phyloP scores from a whole-genome alignment of 441 rosid species.

The Populus hybrid region DNA sequence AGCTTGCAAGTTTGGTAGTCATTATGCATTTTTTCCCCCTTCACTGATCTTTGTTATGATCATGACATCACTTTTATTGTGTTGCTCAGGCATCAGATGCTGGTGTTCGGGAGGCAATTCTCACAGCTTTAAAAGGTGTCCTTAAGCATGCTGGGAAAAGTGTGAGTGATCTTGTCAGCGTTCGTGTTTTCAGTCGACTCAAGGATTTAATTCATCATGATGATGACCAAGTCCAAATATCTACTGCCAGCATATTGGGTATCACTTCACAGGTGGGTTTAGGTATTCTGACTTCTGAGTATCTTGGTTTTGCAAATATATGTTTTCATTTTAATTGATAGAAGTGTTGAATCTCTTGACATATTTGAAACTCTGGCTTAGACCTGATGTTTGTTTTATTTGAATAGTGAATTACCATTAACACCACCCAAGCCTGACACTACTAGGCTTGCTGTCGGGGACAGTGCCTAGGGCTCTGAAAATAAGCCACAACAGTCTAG shows the following conservation, averaged over 20 bases:
- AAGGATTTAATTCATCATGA: conserved; percentile 72
- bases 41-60: conserved; percentile 7
- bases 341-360: not conserved
- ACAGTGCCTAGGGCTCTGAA: not conserved
- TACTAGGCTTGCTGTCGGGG: not conserved
- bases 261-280: conserved; percentile 70
- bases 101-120: conserved; percentile 87
- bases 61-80: not conserved
- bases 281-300: not conserved
- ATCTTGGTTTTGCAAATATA: conserved; percentile 4
- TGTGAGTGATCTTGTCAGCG: conserved; percentile 61
- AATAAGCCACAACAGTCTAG: too few relatives aligned
- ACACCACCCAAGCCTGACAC: not conserved
- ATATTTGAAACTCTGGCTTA: not conserved
- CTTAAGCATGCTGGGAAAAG: conserved; percentile 91
- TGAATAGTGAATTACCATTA: not conserved
- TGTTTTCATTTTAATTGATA: not conserved
- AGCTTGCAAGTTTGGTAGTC: conserved; percentile 71
- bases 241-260: conserved; percentile 83
- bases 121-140: conserved; percentile 91
- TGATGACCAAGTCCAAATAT: conserved; percentile 90
- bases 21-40: not conserved
- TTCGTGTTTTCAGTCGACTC: conserved; percentile 51
- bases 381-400: not conserved
- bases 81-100: conserved; percentile 67